phyloP scores from a whole-genome alignment of 345 rosid genomes.

The Dovyalis caffra region DNA sequence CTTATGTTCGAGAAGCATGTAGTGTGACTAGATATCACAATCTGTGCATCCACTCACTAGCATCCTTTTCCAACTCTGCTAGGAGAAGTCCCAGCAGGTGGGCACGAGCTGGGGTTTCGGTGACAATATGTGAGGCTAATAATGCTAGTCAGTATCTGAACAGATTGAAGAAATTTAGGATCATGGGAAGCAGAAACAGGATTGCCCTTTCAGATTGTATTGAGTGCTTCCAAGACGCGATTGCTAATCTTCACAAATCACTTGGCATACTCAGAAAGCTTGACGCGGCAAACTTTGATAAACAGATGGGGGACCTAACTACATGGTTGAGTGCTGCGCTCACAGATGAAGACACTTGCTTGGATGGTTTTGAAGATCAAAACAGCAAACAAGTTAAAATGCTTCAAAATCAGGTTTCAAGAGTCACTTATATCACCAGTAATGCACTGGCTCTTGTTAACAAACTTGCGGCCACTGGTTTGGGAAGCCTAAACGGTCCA shows the following conservation, averaged over 20 bases:
- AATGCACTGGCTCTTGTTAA: slow-evolving; percentile 82
- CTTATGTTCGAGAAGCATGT: slow-evolving; percentile 67
- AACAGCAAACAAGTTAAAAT: slow-evolving; percentile 29
- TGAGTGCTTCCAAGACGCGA: slow-evolving; percentile 49
- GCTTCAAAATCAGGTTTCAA: slow-evolving; percentile 41
- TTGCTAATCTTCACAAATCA: slow-evolving; percentile 64
- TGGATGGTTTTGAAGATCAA: slow-evolving; percentile 62
- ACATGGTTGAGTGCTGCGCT: slow-evolving; percentile 76
- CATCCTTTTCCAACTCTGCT: slow-evolving; percentile 59
- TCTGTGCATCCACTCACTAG: slow-evolving; percentile 57
- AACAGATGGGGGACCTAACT: slow-evolving; percentile 57
- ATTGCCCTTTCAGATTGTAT: slow-evolving; percentile 69
- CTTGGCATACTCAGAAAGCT: slow-evolving; percentile 54
- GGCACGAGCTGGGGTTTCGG: slow-evolving; percentile 88
- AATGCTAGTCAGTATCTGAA: slow-evolving; percentile 27
- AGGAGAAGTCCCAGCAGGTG: slow-evolving; percentile 64
- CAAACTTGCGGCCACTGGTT: slow-evolving; percentile 60
- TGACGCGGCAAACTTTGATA: slow-evolving; percentile 39
- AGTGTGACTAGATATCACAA: slow-evolving; percentile 62
- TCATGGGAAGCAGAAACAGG: slow-evolving; percentile 38
- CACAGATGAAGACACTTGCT: slow-evolving; percentile 70
- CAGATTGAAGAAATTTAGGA: slow-evolving; percentile 23
- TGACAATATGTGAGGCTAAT: slow-evolving; percentile 58
- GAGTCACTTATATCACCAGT: slow-evolving; percentile 52
- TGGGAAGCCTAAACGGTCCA: slow-evolving; percentile 19